Percentiles rank a stretch among this genome's conserved stretches.
Conservation (phyloP, 345 rosid species). For the Brassica napus region DNA sequence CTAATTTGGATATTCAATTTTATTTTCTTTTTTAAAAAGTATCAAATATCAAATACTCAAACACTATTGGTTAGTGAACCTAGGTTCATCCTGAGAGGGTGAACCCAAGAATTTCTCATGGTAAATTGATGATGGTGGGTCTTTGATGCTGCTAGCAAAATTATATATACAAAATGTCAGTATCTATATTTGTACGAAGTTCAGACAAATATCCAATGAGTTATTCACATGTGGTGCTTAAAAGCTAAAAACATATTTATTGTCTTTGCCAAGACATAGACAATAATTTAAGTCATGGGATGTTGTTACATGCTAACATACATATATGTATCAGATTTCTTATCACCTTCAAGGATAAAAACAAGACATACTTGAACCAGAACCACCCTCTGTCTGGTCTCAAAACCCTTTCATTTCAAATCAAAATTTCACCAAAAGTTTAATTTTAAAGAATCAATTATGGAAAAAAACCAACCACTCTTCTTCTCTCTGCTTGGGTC, state of each 20-base stretch:
- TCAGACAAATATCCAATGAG: slow-evolving; percentile 20
- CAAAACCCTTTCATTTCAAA: slow-evolving; percentile 27
- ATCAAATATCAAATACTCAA: too few species aligned
- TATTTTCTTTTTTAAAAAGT: too few species aligned
- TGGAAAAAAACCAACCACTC: slow-evolving; percentile 32
- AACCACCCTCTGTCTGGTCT: slow-evolving; percentile 37
- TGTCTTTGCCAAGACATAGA: slow-evolving; percentile 23
- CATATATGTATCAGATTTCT: background rate
- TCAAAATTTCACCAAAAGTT: slow-evolving; percentile 11
- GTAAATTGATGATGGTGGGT: too few species aligned
- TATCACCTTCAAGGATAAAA: slow-evolving; percentile 35
- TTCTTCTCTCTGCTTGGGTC: slow-evolving; percentile 8
- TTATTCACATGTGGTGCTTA: slow-evolving; percentile 20
- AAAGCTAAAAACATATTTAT: slow-evolving; percentile 26
- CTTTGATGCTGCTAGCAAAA: too few species aligned
- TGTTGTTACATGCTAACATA: background rate
- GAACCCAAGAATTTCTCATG: too few species aligned
- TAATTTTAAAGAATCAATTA: background rate
- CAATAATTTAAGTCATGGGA: slow-evolving; percentile 26
- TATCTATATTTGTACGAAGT: background rate
- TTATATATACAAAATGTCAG: background rate
- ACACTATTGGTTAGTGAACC: too few species aligned
- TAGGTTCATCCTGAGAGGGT: too few species aligned
- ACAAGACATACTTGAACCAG: slow-evolving; percentile 39
- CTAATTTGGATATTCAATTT: too few species aligned